These are phyloP conservation scores for Xenoacremonium recifei DNA, from an alignment of 2,329 filamentous ascomycete species.

Conservation along the genomic window DNA sequence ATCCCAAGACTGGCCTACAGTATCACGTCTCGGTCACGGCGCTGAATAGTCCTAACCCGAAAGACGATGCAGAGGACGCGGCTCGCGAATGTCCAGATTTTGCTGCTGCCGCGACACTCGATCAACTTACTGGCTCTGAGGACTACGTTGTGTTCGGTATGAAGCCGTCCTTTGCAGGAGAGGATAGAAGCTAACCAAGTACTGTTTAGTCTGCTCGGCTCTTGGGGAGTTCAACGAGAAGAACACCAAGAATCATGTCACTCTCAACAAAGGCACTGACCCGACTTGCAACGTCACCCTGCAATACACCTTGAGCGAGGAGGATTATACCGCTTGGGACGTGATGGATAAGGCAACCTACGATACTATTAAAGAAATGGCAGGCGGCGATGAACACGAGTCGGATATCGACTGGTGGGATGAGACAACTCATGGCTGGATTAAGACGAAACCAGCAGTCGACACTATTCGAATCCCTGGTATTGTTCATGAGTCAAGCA, in stretches of 20 bases:
- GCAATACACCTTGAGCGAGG: constrained; percentile 3
- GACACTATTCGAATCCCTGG: constrained; percentile 5
- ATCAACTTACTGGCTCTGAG: constrained; percentile 3
- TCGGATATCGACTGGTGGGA: constrained; percentile 4
- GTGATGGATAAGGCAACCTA: constrained; percentile 4
- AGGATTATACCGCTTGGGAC: constrained; percentile 1
- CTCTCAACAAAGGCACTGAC: constrained; percentile 5
- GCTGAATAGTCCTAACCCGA: background rate
- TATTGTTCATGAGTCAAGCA: constrained; percentile 2
- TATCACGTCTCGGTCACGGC: background rate
- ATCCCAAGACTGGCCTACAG: background rate
- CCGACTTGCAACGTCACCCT: constrained; percentile 4
- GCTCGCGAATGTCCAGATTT: background rate
- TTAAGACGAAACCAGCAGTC: constrained; percentile 2
- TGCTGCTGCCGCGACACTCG: background rate
- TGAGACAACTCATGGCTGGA: constrained; percentile 3
- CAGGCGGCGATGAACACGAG: background rate
- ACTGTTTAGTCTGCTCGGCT: constrained; percentile 2
- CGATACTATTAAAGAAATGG: constrained; percentile 3
- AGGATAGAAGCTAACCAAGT: background rate
- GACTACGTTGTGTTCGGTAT: constrained; percentile 6
- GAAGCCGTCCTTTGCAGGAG: background rate
- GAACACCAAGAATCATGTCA: constrained; percentile 2
- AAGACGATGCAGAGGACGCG: background rate
- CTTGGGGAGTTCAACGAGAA: constrained; percentile 6